Evolutionary conservation across 352 stramenopile species (phyloP).

Genomic region (Globisporangium mamillatum): DNA sequence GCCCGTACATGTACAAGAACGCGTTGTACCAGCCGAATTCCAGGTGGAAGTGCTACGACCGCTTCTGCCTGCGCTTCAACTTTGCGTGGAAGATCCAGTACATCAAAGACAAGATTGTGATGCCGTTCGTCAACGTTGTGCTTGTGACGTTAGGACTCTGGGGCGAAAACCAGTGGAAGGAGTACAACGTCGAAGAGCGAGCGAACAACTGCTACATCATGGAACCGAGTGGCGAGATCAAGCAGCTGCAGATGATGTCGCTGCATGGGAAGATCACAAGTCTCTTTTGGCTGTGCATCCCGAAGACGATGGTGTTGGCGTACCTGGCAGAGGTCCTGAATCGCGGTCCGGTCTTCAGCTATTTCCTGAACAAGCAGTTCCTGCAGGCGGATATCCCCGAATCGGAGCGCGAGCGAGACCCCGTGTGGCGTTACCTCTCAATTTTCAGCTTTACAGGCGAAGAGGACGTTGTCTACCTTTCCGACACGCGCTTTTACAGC

Average conservation of each 20-base stretch:
- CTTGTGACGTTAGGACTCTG: constrained; percentile 48
- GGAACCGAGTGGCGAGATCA: constrained; percentile 53
- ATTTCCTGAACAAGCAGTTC: constrained; percentile 62
- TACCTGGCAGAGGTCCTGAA: constrained; percentile 60
- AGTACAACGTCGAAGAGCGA: constrained; percentile 57
- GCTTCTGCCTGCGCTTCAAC: constrained; percentile 57
- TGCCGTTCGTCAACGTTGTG: constrained; percentile 46
- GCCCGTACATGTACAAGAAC: constrained; percentile 48
- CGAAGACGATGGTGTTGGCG: constrained; percentile 38
- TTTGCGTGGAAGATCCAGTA: constrained; percentile 56
- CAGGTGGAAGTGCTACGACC: constrained; percentile 31
- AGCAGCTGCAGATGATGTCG: constrained; percentile 72
- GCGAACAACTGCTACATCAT: constrained; percentile 55
- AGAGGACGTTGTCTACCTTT: constrained; percentile 52
- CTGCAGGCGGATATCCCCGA: constrained; percentile 55
- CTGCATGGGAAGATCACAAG: constrained; percentile 63
- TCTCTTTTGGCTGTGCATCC: constrained; percentile 62
- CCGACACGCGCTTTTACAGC: constrained; percentile 44
- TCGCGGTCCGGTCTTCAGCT: constrained; percentile 50
- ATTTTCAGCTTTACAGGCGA: constrained; percentile 31
- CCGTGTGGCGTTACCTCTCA: constrained; percentile 44
- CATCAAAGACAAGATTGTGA: constrained; percentile 54
- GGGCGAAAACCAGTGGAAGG: constrained; percentile 43
- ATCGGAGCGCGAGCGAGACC: constrained; percentile 47
- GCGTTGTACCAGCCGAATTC: constrained; percentile 22